phyloP scores from a whole-genome alignment of 495 filamentous ascomycete species.

The Viridothelium virens region DNA sequence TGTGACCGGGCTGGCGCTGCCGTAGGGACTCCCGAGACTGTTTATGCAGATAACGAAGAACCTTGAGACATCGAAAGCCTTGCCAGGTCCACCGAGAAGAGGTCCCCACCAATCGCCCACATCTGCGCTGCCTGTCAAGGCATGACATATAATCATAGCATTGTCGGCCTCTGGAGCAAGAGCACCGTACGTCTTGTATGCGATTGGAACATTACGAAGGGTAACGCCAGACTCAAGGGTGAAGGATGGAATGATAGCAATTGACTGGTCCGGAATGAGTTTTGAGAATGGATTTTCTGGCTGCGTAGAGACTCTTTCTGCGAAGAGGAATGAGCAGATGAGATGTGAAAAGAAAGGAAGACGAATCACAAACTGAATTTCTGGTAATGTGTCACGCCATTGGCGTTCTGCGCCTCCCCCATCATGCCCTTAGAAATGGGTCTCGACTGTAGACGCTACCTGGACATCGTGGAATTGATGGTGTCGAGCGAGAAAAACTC shows the following conservation, averaged over 20 bases:
- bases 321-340: background rate
- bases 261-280: slow-evolving; percentile 78
- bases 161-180: slow-evolving; percentile 74
- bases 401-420: background rate
- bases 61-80: slow-evolving; percentile 82
- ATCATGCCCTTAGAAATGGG: background rate
- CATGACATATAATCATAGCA: slow-evolving; percentile 95
- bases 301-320: slow-evolving; percentile 56
- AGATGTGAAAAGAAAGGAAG: background rate
- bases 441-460: background rate
- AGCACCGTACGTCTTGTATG: slow-evolving; percentile 78
- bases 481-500: background rate
- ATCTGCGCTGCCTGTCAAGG: slow-evolving; percentile 90
- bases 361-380: slow-evolving; percentile 4
- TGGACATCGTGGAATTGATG: background rate
- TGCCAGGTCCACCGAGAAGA: slow-evolving; percentile 76
- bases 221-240: slow-evolving; percentile 88
- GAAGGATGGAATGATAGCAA: slow-evolving; percentile 79
- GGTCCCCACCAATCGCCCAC: slow-evolving; percentile 98
- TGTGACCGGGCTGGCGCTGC: slow-evolving; percentile 91
- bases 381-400: background rate
- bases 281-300: slow-evolving; percentile 86
- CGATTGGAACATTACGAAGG: slow-evolving; percentile 81
- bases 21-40: slow-evolving; percentile 92
- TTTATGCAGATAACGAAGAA: slow-evolving; percentile 97